Evolutionary conservation across 768 basidiomycete species (phyloP), one percentile per base, ranked within the genome.

Genomic region (Lentinula guzmanii): DNA sequence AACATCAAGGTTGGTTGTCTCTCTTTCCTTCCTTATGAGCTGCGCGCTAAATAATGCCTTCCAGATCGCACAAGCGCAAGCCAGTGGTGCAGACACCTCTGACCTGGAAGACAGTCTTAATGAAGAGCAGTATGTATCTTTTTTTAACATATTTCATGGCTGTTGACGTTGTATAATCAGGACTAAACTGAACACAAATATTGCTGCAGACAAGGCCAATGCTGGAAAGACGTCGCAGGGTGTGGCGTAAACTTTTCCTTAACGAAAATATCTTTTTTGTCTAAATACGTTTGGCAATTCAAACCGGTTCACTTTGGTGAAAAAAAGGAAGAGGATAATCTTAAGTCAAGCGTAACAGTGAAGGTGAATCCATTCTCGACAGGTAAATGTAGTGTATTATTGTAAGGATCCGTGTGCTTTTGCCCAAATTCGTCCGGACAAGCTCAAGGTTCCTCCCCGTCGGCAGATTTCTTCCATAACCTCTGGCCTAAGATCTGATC

Each of bases 391-490:
- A 48, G 46, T 21, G 18, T 24, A 8, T 16, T 41, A 21, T 31
- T 56, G 41, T 11, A 43, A 33, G 11, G 46, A 61, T 1, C 37
- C 66, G 50, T 72, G 70, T 24, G 76, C 72, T 58, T 74, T 78
- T 5, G 77, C 75, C 82, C 83, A 93, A 35, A 91, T 76, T 61
- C 86, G 79, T 18, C 90, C 91, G 43, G 88, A 77, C 58, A 93
- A 68, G 4, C 89, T 84, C 60, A 90, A 78, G 8, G 81, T 73
- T 5, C 91, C 90, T 3, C 91, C 91, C 15, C 91, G 78, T 52
- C 91, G 78, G 64, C 85, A 82, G 41, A 85, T 77, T 68, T 93
- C 90, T 65, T 90, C 90, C 68, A 92, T 72, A 24, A 75, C 75
- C 39, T 83, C 80, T 8, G 74, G 70, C 60, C 84, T 80, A 52